Base-by-base conservation (phyloP, 352 stramenopile species). In the Globisporangium heterothallicum region DNA sequence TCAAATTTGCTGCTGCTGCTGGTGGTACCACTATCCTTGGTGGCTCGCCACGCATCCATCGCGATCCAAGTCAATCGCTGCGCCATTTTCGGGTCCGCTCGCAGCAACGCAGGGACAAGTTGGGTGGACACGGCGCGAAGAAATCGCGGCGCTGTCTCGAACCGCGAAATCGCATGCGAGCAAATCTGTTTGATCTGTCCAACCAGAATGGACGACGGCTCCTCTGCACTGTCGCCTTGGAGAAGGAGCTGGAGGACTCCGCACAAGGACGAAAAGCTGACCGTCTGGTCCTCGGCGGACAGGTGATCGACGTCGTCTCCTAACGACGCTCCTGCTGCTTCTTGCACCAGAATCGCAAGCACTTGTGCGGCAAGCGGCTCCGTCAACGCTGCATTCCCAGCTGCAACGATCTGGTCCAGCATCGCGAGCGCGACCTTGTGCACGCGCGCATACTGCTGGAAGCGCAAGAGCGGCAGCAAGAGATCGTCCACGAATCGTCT, bases 231-330 rank as follows among this genome's bases (percentile, higher is more conserved):
- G 36, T 61, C 40, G 21, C 64, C 57, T 30, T 45, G 57, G n/a
- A 78, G 43, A 18, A 82, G 27, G 21, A 84, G 26, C 50, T 82
- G 60, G 42, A 85, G 53, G 26, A 84, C 58, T 8, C 58, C 53
- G 30, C 78, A 85, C 6, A 89, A 49, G 32, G 78, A 70, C 7
- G 63, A 59, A 40, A 70, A 85, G 51, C 72, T 75, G 13, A 68
- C 9, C 8, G 2, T 3, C 6, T 47, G 30, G 16, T 56, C 44
- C 4, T 55, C 47, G 0, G 27, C 24, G n/a, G n/a, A n/a, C n/a
- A n/a, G n/a, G 35, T 47, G 35, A 21, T 61, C 53, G 6, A 52
- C 34, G 22, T 36, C 9, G 9, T 57, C 24, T 8, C 40, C 30
- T 16, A 24, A 2, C 16, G 25, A 12, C 8, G 42, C 32, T 10